Percentiles rank a stretch among this genome's conserved stretches.
Conservation (phyloP, 805 yeast genomes). For the Metschnikowia kofuensis region DNA sequence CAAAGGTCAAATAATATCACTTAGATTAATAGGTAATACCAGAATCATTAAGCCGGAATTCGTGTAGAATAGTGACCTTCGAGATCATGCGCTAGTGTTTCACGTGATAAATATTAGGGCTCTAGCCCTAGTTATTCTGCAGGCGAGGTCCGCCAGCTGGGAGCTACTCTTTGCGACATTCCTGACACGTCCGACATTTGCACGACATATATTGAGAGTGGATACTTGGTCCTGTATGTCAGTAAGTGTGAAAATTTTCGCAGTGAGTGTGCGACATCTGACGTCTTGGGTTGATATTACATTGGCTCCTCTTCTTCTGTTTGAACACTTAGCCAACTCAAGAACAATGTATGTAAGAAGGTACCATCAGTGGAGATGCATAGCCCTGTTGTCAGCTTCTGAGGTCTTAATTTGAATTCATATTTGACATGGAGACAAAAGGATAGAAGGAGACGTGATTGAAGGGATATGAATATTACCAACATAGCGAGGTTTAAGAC, state of each 20-base stretch:
- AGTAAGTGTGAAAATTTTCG: constrained; percentile 16
- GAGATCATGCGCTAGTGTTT: neutral
- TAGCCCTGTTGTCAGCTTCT: too few species aligned
- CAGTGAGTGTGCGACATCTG: constrained; percentile 17
- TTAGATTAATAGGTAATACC: neutral
- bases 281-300: constrained; percentile 2
- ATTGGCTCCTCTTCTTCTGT: constrained; percentile 13
- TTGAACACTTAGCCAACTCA: constrained; percentile 16
- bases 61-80: neutral
- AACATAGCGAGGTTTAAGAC: neutral
- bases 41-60: neutral
- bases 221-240: constrained; percentile 10
- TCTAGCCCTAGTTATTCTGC: neutral
- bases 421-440: neutral
- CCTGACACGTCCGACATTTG: neutral
- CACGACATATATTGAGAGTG: neutral
- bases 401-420: too few species aligned
- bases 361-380: neutral
- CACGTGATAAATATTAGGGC: constrained; percentile 4
- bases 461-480: neutral
- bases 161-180: constrained; percentile 9
- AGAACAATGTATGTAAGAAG: constrained; percentile 14
- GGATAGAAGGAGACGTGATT: neutral
- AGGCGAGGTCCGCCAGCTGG: too few species aligned
- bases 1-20: constrained; percentile 18